These are phyloP conservation scores for Huntiella omanensis DNA, from an alignment of 2,329 filamentous ascomycete genomes.

Conservation along the genomic window DNA sequence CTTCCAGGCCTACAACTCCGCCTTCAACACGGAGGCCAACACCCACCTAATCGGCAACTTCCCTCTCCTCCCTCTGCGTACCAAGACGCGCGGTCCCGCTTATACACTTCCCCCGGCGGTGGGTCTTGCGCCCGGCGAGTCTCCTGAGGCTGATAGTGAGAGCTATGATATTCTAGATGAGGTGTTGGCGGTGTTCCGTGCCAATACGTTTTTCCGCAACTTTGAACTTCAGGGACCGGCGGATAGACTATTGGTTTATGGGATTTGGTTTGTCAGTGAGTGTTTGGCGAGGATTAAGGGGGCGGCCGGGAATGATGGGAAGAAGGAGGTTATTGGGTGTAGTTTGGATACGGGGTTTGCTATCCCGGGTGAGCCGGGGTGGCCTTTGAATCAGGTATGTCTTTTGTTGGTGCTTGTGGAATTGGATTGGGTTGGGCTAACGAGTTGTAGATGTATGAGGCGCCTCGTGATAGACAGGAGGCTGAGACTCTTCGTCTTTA, in stretches of 20 bases:
- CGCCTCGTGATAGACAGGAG: slow-evolving; percentile 70
- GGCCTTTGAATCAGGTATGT: slow-evolving; percentile 71
- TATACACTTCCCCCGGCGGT: slow-evolving; percentile 55
- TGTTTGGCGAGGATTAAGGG: slow-evolving; percentile 70
- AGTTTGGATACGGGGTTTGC: slow-evolving; percentile 89
- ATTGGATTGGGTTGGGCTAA: background rate
- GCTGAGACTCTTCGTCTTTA: slow-evolving; percentile 80
- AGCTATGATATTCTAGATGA: slow-evolving; percentile 96
- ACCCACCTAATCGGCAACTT: slow-evolving; percentile 62
- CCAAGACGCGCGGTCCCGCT: slow-evolving; percentile 85
- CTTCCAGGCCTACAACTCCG: slow-evolving; percentile 80
- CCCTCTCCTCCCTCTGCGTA: slow-evolving; percentile 82
- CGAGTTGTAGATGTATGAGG: slow-evolving; percentile 57
- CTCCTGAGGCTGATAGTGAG: slow-evolving; percentile 66
- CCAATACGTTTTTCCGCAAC: slow-evolving; percentile 98
- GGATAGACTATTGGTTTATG: slow-evolving; percentile 87
- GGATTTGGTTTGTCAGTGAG: slow-evolving; percentile 86
- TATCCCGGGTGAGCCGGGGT: slow-evolving; percentile 80
- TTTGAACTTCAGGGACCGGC: slow-evolving; percentile 97
- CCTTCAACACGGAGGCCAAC: slow-evolving; percentile 74
- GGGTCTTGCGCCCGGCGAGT: slow-evolving; percentile 39
- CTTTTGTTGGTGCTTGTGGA: background rate
- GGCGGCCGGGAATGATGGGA: slow-evolving; percentile 39
- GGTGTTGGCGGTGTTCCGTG: slow-evolving; percentile 78
- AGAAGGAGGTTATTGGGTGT: slow-evolving; percentile 68